Evolutionary conservation across 495 filamentous ascomycete species (phyloP).

Genomic region (Durotheca rogersii): DNA sequence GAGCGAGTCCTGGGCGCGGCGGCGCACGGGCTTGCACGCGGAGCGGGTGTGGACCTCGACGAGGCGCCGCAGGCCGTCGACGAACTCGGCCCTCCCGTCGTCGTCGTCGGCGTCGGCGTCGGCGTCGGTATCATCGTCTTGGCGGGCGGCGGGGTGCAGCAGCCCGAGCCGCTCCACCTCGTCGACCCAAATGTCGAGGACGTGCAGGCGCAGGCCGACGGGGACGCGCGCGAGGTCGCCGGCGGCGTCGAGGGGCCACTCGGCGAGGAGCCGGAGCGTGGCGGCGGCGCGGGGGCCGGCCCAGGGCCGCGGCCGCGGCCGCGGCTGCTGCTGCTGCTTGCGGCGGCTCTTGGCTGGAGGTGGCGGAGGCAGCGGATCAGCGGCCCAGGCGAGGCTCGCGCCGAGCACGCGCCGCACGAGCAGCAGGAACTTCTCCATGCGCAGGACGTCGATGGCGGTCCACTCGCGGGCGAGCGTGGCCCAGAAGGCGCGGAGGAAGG

Average conservation of each 20-base stretch:
- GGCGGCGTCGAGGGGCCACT: slow-evolving; percentile 47
- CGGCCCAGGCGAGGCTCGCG: slow-evolving; percentile 61
- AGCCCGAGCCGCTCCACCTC: slow-evolving; percentile 71
- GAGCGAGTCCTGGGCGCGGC: slow-evolving; percentile 68
- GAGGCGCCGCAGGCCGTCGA: slow-evolving; percentile 37
- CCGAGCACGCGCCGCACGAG: slow-evolving; percentile 76
- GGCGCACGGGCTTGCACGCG: slow-evolving; percentile 71
- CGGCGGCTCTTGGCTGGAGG: too few relatives aligned
- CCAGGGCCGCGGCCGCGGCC: slow-evolving; percentile 14
- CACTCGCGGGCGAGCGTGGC: slow-evolving; percentile 82
- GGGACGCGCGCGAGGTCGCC: slow-evolving; percentile 54
- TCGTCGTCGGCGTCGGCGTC: slow-evolving; percentile 47
- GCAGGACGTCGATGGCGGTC: slow-evolving; percentile 75
- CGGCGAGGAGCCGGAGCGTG: slow-evolving; percentile 41
- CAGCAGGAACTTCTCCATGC: slow-evolving; percentile 91
- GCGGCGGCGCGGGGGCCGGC: slow-evolving; percentile 33
- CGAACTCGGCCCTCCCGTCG: slow-evolving; percentile 38
- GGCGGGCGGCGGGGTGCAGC: slow-evolving; percentile 45
- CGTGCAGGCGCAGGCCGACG: slow-evolving; percentile 82
- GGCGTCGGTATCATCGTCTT: slow-evolving; percentile 48
- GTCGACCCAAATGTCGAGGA: slow-evolving; percentile 89
- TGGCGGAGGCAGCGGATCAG: slow-evolving; percentile 14
- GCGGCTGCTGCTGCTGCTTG: too few relatives aligned
- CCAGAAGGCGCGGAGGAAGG: slow-evolving; percentile 82
- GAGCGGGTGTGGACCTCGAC: slow-evolving; percentile 48